A percentile compares a stretch with the other conserved stretches of the same genome.
phyloP scores from a whole-genome alignment of 306 rosid species.

The Cucurbita pepo region DNA sequence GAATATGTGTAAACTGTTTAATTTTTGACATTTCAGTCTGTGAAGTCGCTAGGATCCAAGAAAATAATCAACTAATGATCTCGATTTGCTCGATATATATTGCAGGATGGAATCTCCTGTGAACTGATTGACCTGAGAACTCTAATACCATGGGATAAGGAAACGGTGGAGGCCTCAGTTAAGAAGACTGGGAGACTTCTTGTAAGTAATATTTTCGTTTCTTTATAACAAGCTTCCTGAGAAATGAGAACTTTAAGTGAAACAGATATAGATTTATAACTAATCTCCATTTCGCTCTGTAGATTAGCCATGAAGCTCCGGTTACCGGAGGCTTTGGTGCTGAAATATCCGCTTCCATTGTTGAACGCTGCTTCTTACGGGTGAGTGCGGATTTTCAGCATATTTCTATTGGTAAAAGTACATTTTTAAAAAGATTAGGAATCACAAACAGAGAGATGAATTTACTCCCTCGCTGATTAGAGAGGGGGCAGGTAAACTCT shows the following conservation, averaged over 20 bases:
- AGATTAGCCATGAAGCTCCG: constrained; percentile 99
- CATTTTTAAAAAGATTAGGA: neutral
- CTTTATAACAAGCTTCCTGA: neutral
- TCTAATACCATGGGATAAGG: constrained; percentile 96
- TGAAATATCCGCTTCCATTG: constrained; percentile 82
- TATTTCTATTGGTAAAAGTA: neutral
- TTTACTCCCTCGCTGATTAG: neutral
- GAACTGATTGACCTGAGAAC: constrained; percentile 85
- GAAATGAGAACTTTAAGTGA: neutral
- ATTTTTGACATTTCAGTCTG: neutral
- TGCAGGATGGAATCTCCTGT: constrained; percentile 93
- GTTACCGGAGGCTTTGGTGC: constrained; percentile 95
- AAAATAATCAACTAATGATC: neutral
- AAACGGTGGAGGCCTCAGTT: constrained; percentile 82
- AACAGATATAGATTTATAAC: neutral
- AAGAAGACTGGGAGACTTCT: constrained; percentile 86
- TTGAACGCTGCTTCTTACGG: constrained; percentile 84
- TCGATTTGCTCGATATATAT: constrained; percentile 2
- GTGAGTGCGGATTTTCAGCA: constrained; percentile 25
- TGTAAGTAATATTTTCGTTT: constrained; percentile 31
- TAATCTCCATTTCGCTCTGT: neutral
- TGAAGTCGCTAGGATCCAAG: neutral
- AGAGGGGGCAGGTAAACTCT: neutral
- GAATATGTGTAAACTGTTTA: neutral
- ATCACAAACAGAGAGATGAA: neutral